Conservation (phyloP, 2,329 filamentous ascomycete genomes). For the Cercospora sesami region DNA sequence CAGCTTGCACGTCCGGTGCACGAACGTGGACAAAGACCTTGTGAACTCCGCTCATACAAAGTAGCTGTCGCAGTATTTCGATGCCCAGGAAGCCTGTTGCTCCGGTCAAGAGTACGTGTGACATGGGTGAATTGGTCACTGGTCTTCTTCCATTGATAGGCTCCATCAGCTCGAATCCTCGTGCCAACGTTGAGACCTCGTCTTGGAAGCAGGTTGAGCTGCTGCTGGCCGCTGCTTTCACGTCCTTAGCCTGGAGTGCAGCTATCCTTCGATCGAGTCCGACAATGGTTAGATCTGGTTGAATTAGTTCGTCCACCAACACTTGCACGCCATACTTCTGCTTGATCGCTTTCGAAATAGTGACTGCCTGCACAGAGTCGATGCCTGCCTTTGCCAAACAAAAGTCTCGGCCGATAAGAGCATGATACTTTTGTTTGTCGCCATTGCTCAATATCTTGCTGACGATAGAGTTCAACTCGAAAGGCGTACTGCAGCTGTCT, state of each 20-base stretch:
- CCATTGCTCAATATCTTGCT: background rate
- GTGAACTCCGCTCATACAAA: background rate
- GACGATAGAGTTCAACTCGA: background rate
- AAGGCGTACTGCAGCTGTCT: background rate
- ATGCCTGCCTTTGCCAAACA: background rate
- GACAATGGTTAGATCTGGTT: background rate
- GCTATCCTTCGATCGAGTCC: background rate
- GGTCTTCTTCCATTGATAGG: background rate
- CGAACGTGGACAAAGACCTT: background rate
- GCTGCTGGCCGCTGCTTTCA: background rate
- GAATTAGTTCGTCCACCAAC: background rate
- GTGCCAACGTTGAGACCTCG: background rate
- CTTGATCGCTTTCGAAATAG: background rate
- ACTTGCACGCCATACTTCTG: background rate
- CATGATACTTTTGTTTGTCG: background rate
- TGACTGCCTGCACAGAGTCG: background rate
- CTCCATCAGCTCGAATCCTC: background rate
- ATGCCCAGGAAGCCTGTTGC: background rate
- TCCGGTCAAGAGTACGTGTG: background rate
- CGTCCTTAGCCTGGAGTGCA: background rate
- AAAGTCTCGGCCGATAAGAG: background rate
- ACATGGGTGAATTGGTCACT: background rate
- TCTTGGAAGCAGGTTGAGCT: background rate
- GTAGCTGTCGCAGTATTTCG: background rate
- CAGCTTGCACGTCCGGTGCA: background rate